These are phyloP conservation scores for Fagus crenata DNA, from an alignment of 306 rosid genomes.

Conservation along the genomic window DNA sequence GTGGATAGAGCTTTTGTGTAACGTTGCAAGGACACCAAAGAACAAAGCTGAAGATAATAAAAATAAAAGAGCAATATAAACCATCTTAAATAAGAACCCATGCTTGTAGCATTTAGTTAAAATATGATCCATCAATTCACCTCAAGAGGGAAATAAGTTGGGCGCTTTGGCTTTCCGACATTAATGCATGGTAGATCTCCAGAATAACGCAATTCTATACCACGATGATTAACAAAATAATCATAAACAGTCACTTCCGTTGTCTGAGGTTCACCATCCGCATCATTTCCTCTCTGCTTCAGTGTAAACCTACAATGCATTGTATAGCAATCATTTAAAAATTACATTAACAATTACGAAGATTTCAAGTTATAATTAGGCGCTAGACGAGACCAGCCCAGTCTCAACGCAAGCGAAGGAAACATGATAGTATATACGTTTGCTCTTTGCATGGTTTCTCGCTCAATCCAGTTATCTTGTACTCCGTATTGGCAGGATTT, in stretches of 20 bases:
- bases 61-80: conserved; percentile 4
- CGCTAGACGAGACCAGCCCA: no score
- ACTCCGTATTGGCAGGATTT: conserved; percentile 69
- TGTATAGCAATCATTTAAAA: neutral
- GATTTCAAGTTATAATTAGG: neutral
- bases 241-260: conserved; percentile 78
- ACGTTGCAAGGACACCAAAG: conserved; percentile 78
- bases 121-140: conserved; percentile 30
- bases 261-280: conserved; percentile 26
- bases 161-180: conserved; percentile 92
- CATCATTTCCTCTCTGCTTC: conserved; percentile 50
- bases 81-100: neutral
- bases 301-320: conserved; percentile 52
- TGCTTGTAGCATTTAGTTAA: neutral
- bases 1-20: conserved; percentile 82
- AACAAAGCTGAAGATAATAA: conserved; percentile 53
- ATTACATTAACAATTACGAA: neutral
- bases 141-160: conserved; percentile 85
- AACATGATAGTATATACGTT: conserved; percentile 34
- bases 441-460: conserved; percentile 78
- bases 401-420: neutral
- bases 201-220: conserved; percentile 63
- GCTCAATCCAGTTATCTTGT: conserved; percentile 83
- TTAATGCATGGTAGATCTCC: conserved; percentile 77
- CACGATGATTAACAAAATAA: conserved; percentile 66